phyloP scores from a whole-genome alignment of 768 basidiomycete genomes.

The Podaxis sp. region DNA sequence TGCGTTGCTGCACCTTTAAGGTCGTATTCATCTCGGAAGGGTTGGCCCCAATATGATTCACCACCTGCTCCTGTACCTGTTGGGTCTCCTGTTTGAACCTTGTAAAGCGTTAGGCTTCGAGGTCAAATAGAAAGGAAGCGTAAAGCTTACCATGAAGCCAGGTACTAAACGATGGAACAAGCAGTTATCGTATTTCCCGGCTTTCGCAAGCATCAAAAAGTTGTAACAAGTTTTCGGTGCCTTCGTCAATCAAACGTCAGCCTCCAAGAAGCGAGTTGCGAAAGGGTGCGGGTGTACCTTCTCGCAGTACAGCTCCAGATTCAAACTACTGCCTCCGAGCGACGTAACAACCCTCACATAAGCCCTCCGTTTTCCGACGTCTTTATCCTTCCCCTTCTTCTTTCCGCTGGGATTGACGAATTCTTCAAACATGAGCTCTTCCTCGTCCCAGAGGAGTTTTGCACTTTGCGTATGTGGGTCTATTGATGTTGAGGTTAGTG shows the following conservation, averaged over 20 bases:
- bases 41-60: constrained; percentile 90
- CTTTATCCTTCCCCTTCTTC: constrained; percentile 91
- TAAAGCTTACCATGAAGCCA: constrained; percentile 79
- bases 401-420: constrained; percentile 69
- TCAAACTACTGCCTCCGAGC: constrained; percentile 81
- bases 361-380: constrained; percentile 85
- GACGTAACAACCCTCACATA: constrained; percentile 97
- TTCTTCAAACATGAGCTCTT: constrained; percentile 98
- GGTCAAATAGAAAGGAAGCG: not conserved
- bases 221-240: constrained; percentile 99
- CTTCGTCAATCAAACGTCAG: constrained; percentile 31
- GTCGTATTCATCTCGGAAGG: constrained; percentile 93
- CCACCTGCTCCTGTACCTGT: constrained; percentile 95
- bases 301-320: constrained; percentile 85
- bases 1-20: constrained; percentile 86
- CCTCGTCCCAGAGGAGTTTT: constrained; percentile 95
- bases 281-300: constrained; percentile 47
- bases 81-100: constrained; percentile 99
- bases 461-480: constrained; percentile 69
- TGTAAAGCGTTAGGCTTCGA: constrained; percentile 3
- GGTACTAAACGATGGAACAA: constrained; percentile 93
- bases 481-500: constrained; percentile 89
- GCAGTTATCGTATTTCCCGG: constrained; percentile 87
- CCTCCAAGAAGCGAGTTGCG: not conserved
- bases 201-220: constrained; percentile 89